phyloP scores from a whole-genome alignment of 2,329 filamentous ascomycete genomes.

The Fusarium nurragi region DNA sequence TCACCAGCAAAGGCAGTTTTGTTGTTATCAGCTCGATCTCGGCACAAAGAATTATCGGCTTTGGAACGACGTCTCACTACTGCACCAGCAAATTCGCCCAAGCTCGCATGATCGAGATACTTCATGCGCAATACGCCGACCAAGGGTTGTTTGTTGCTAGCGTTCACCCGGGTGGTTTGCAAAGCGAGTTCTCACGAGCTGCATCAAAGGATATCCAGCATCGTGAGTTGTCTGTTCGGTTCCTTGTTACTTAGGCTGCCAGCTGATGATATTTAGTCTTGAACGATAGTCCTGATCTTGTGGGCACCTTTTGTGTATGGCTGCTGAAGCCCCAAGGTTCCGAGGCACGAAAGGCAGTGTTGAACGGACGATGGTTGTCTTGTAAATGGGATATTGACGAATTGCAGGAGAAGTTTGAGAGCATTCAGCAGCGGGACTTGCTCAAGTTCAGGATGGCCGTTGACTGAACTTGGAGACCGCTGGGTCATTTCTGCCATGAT shows the following conservation, averaged over 20 bases:
- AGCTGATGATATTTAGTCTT: not conserved
- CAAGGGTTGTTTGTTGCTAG: not conserved
- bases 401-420: not conserved
- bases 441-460: slow-evolving; percentile 1
- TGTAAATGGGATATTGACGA: slow-evolving; percentile 10
- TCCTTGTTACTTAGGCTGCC: fast-evolving
- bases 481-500: too few species aligned
- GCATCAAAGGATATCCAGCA: slow-evolving; percentile 5
- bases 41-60: not conserved
- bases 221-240: not conserved
- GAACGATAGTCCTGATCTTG: slow-evolving; percentile 6
- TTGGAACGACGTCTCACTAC: slow-evolving; percentile 17
- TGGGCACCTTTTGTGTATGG: slow-evolving; percentile 4
- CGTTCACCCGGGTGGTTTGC: slow-evolving; percentile 5
- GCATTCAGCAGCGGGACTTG: not conserved
- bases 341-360: not conserved
- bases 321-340: not conserved
- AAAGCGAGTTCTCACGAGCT: slow-evolving; percentile 2
- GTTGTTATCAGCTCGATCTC: slow-evolving; percentile 10
- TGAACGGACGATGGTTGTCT: slow-evolving; percentile 10
- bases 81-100: slow-evolving; percentile 14
- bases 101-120: not conserved
- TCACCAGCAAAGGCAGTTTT: not conserved
- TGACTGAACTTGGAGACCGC: not conserved
- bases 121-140: not conserved